These are phyloP conservation scores for Pyrenochaeta sp. DNA, from an alignment of 2,329 filamentous ascomycete species.

Conservation along the genomic window DNA sequence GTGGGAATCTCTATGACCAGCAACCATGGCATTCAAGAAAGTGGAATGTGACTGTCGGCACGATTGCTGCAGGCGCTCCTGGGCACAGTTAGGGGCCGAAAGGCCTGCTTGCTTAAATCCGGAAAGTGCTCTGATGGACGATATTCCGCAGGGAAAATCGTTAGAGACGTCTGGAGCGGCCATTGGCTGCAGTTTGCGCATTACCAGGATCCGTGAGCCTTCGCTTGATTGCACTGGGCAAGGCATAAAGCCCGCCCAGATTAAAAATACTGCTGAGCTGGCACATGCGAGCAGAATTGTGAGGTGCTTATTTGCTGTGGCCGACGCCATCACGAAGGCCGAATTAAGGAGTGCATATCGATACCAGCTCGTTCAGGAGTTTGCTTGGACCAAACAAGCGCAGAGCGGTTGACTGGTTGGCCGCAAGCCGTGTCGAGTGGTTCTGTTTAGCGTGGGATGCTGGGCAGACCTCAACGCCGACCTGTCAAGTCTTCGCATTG, in stretches of 20 bases:
- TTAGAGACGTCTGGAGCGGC: background rate
- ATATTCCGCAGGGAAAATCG: conserved; percentile 15
- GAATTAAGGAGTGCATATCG: conserved; percentile 27
- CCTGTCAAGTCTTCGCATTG: conserved; percentile 26
- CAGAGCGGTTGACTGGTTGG: conserved; percentile 20
- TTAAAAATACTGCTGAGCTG: conserved; percentile 20
- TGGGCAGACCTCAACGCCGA: conserved; percentile 23
- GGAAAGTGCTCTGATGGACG: conserved; percentile 19
- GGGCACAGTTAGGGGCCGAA: conserved; percentile 19
- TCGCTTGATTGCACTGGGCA: conserved; percentile 10
- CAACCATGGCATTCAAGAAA: background rate
- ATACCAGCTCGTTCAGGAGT: conserved; percentile 26
- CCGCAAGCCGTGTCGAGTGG: conserved; percentile 10
- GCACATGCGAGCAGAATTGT: conserved; percentile 15
- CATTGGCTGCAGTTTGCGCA: conserved; percentile 15
- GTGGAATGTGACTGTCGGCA: background rate
- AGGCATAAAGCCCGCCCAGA: conserved; percentile 20
- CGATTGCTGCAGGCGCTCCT: conserved; percentile 2
- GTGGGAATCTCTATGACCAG: background rate
- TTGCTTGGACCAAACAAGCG: conserved; percentile 8
- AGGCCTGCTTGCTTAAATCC: conserved; percentile 8
- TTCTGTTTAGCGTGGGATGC: conserved; percentile 25
- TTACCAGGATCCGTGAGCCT: conserved; percentile 18
- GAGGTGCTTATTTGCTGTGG: conserved; percentile 21
- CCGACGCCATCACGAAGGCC: conserved; percentile 15